These are phyloP conservation scores for Cyclotella atomus DNA, from an alignment of 108 stramenopile species.

Conservation along the genomic window DNA sequence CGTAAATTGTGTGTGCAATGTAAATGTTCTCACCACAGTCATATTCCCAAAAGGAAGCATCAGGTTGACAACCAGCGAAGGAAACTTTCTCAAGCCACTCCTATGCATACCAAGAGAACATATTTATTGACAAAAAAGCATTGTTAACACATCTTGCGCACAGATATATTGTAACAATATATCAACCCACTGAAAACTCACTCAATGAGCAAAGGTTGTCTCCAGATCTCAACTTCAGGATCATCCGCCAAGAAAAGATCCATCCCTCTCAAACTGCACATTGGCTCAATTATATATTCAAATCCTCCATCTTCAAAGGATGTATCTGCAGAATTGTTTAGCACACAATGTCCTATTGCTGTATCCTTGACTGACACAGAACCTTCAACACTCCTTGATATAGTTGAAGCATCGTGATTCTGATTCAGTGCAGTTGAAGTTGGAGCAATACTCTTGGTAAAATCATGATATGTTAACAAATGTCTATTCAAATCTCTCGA, in stretches of 20 bases:
- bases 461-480: conserved; percentile 28
- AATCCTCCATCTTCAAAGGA: conserved; percentile 11
- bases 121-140: too few species aligned
- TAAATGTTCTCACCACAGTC: too few species aligned
- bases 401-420: not conserved
- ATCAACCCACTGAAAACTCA: too few species aligned
- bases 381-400: too few species aligned
- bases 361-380: too few species aligned
- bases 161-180: too few species aligned
- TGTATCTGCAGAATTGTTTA: conserved; percentile 18
- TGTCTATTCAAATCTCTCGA: conserved; percentile 19
- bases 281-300: conserved; percentile 41
- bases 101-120: too few species aligned
- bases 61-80: conserved; percentile 61
- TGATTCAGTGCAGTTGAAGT: not conserved
- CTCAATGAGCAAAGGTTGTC: conserved; percentile 54
- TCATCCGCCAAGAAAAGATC: conserved; percentile 62
- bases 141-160: too few species aligned
- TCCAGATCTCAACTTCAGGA: conserved; percentile 48
- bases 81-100: conserved; percentile 56
- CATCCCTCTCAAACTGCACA: conserved; percentile 57
- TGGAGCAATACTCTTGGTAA: not conserved
- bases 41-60: conserved; percentile 63
- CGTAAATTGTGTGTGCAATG: too few species aligned
- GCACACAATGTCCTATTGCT: conserved; percentile 4